Evolutionary conservation across 768 basidiomycete genomes (phyloP).

Genomic region (Chiua virens): DNA sequence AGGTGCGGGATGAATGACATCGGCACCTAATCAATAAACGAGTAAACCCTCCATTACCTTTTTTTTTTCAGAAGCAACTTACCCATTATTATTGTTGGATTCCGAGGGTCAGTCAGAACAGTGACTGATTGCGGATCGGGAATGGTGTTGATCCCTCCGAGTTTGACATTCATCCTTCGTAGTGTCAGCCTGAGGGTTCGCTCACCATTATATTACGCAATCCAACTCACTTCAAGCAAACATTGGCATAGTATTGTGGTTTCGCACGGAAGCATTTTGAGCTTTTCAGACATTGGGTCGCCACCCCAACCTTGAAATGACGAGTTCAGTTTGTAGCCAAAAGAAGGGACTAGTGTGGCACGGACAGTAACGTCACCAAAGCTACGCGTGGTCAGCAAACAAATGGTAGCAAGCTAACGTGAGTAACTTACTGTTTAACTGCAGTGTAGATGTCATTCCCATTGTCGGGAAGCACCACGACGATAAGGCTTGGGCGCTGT

Average conservation of each 20-base stretch:
- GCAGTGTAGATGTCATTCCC: slow-evolving; percentile 75
- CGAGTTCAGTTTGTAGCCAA: not conserved
- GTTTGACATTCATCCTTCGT: slow-evolving; percentile 75
- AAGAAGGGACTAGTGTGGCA: not conserved
- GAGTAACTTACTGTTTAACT: slow-evolving; percentile 67
- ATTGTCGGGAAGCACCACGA: slow-evolving; percentile 70
- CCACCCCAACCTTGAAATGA: slow-evolving; percentile 57
- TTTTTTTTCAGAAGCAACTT: slow-evolving; percentile 12
- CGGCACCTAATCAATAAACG: slow-evolving; percentile 52
- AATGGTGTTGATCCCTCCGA: slow-evolving; percentile 80
- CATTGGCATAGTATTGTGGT: no score
- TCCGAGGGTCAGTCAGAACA: slow-evolving; percentile 63
- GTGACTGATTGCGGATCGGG: slow-evolving; percentile 68
- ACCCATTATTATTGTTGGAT: slow-evolving; percentile 83
- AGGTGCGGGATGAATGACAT: slow-evolving; percentile 82
- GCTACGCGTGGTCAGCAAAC: slow-evolving; percentile 36
- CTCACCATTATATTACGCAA: no score
- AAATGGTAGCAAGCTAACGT: not conserved
- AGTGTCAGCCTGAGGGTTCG: no score
- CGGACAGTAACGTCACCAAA: slow-evolving; percentile 68
- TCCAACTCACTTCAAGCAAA: no score
- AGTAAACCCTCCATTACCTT: slow-evolving; percentile 2
- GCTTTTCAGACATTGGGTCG: slow-evolving; percentile 76
- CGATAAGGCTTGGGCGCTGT: slow-evolving; percentile 54
- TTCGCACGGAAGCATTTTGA: slow-evolving; percentile 62